Conservation (phyloP, 2,329 filamentous ascomycete species). For the Peltaster fructicola region DNA sequence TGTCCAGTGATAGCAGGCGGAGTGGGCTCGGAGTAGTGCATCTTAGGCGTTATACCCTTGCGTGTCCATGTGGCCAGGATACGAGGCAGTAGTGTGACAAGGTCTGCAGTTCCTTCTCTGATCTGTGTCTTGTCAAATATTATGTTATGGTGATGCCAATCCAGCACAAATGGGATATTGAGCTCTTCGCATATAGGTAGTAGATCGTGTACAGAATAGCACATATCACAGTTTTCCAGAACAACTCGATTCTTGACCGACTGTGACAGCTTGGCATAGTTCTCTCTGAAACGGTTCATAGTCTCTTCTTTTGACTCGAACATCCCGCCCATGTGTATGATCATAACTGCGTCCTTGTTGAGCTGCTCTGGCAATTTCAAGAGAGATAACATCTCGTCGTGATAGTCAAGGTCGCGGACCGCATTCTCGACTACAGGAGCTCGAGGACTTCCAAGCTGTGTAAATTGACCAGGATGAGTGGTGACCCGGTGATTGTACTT, state of each 20-base stretch:
- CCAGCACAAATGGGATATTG: constrained; percentile 82
- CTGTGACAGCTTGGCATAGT: constrained; percentile 49
- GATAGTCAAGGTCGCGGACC: constrained; percentile 70
- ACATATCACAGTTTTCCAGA: constrained; percentile 85
- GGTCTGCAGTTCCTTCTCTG: constrained; percentile 70
- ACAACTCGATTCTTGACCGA: constrained; percentile 67
- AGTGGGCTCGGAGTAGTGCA: constrained; percentile 84
- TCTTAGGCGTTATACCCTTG: constrained; percentile 80
- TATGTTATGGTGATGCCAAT: constrained; percentile 94
- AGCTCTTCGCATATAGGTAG: constrained; percentile 81
- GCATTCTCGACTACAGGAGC: constrained; percentile 59
- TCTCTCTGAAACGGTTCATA: constrained; percentile 57
- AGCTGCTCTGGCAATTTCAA: constrained; percentile 61
- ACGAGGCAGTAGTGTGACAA: constrained; percentile 54
- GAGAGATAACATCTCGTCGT: constrained; percentile 66
- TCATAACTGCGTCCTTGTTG: constrained; percentile 80
- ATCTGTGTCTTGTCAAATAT: constrained; percentile 56
- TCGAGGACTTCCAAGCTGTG: constrained; percentile 72
- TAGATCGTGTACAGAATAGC: constrained; percentile 81
- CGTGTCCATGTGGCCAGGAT: constrained; percentile 71
- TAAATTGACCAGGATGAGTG: constrained; percentile 84
- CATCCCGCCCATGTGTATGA: constrained; percentile 79
- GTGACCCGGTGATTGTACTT: constrained; percentile 71
- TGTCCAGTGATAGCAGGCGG: constrained; percentile 58
- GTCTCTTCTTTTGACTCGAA: constrained; percentile 77